These are phyloP conservation scores for Digitaria exilis DNA, from an alignment of 202 grass and related monocot species.

Conservation along the genomic window DNA sequence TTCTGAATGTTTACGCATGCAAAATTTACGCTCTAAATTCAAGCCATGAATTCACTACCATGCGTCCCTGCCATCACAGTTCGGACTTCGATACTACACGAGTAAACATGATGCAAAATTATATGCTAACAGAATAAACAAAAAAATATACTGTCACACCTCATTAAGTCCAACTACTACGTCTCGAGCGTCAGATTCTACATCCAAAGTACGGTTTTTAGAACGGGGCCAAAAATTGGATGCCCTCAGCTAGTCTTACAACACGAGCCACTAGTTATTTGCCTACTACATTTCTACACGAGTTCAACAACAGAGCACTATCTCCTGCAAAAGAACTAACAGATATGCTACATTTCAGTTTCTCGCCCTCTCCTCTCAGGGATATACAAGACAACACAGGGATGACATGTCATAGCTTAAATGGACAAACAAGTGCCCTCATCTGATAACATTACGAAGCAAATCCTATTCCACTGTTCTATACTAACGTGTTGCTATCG, in stretches of 20 bases:
- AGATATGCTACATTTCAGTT: slow-evolving; percentile 39
- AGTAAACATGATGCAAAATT: background rate
- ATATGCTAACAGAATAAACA: background rate
- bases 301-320: slow-evolving; percentile 25
- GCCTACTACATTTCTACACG: slow-evolving; percentile 39
- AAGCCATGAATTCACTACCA: background rate
- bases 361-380: slow-evolving; percentile 21
- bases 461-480: slow-evolving; percentile 58
- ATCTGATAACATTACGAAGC: slow-evolving; percentile 57
- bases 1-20: no score
- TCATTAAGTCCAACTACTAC: background rate
- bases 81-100: background rate
- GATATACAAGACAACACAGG: background rate
- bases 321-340: slow-evolving; percentile 47
- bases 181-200: background rate
- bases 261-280: slow-evolving; percentile 42
- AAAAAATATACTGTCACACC: background rate
- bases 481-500: slow-evolving; percentile 65
- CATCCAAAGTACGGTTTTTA: slow-evolving; percentile 16
- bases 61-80: background rate
- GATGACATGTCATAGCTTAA: slow-evolving; percentile 28
- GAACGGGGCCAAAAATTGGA: background rate
- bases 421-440: slow-evolving; percentile 39
- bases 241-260: slow-evolving; percentile 24
- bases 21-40: background rate